Evolutionary conservation across 306 rosid species (phyloP), one percentile per base, ranked within the genome.

Genomic region (Fragaria nilgerrensis): DNA sequence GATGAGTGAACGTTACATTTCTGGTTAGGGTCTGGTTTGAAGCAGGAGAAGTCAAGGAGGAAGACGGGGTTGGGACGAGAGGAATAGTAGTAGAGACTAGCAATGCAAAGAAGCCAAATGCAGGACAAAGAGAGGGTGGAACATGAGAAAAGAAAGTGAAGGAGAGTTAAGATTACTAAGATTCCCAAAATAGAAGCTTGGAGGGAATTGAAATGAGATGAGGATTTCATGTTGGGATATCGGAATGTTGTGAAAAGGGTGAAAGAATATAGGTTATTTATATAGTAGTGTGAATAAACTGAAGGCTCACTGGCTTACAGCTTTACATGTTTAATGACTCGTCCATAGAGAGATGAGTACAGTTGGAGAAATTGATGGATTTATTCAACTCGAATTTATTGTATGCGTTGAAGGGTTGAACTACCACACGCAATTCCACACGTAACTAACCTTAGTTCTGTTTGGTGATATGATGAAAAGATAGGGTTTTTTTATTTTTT

Each of bases 41-140:
- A 75, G 72, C 78, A 75, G 25, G 72, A 29, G 61, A 27, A 63
- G 14, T 63, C 61, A 14, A 75, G 72, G 62, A 75, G 78, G 34
- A 62, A 63, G 14, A 63, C 22, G 13, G 78, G 47, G 62, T 75
- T 47, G 48, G 72, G 78, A 45, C 72, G 62, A 20, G 72, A 75
- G 48, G 1, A 37, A n/a, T 63, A 63, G 63, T 47, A 47, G 72
- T 29, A 75, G 8, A 63, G 29, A 23, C 39, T 27, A 2, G 63
- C 48, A 63, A 75, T 19, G 47, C 32, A 22, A 2, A 62, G 48
- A 52, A 69, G 67, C 72, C 72, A 75, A 17, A 44, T 36, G 72
- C 61, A 75, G 20, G 62, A 63, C n/a, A 63, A 36, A 12, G 61
- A 32, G 16, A 75, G 20, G 20, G n/a, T 62, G 58, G 68, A 70